These are phyloP conservation scores for Parathielavia hyrcaniae DNA, from an alignment of 495 filamentous ascomycete species.

Conservation along the genomic window DNA sequence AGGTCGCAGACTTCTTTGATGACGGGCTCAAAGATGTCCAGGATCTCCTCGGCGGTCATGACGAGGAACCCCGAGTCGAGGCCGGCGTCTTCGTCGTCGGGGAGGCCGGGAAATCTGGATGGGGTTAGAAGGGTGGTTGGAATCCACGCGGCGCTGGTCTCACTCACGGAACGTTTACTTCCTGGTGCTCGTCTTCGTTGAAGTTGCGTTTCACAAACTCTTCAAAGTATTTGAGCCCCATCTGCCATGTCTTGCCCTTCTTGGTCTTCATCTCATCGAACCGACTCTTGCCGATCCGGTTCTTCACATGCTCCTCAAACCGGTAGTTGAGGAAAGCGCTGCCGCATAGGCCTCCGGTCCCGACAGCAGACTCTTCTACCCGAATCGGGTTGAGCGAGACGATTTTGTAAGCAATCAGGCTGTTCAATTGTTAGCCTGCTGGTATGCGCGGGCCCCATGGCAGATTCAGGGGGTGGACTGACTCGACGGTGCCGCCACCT, in stretches of 20 bases:
- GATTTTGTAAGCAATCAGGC: conserved; percentile 63
- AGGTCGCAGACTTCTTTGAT: conserved; percentile 56
- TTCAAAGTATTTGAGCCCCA: conserved; percentile 62
- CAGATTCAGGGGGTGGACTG: conserved; percentile 19
- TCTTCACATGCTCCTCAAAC: conserved; percentile 62
- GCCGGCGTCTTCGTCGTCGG: conserved; percentile 58
- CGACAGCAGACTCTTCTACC: conserved; percentile 60
- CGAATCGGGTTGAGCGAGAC: conserved; percentile 51
- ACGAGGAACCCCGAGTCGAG: conserved; percentile 60
- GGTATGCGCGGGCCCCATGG: conserved; percentile 20
- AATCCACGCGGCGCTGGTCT: background rate
- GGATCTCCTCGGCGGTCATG: conserved; percentile 55
- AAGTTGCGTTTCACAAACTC: conserved; percentile 69
- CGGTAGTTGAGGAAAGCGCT: conserved; percentile 63
- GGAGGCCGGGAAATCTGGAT: conserved; percentile 58
- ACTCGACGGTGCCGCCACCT: conserved; percentile 69
- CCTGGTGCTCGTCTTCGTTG: conserved; percentile 63
- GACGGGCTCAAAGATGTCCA: conserved; percentile 60
- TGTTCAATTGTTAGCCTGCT: conserved; percentile 26
- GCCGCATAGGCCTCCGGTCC: conserved; percentile 60
- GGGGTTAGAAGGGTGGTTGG: background rate
- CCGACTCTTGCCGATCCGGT: conserved; percentile 47
- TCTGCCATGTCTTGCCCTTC: conserved; percentile 61
- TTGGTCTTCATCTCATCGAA: conserved; percentile 58
- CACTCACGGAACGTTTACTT: conserved; percentile 58